Evolutionary conservation across 1,284 basidiomycete genomes (phyloP).

Genomic region (Sparassis latifolia): DNA sequence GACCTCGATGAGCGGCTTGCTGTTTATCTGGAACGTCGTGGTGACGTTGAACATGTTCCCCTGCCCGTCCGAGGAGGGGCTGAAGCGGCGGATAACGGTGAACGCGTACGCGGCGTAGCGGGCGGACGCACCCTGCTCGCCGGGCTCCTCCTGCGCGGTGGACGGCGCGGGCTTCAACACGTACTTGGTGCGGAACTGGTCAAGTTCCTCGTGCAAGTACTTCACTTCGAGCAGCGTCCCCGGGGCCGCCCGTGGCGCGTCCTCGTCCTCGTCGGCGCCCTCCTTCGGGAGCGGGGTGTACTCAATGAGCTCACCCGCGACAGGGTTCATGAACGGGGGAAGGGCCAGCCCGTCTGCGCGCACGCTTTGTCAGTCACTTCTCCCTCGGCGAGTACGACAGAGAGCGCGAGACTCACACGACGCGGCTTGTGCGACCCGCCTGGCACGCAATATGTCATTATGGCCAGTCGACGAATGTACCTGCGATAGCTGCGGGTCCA

Average conservation of each 20-base stretch:
- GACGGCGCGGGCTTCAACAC: conserved; percentile 12
- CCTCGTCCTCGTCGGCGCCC: conserved; percentile 9
- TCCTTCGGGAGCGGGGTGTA: conserved; percentile 7
- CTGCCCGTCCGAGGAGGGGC: conserved; percentile 16
- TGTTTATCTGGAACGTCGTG: conserved; percentile 42
- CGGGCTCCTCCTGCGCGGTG: too few relatives aligned
- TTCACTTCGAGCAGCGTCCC: conserved; percentile 23
- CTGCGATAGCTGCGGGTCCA: too few relatives aligned
- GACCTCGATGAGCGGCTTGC: conserved; percentile 44
- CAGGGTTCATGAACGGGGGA: conserved; percentile 8
- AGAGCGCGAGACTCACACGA: too few relatives aligned
- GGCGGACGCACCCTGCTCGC: too few relatives aligned
- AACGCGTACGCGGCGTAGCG: conserved; percentile 26
- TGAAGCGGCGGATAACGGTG: conserved; percentile 24
- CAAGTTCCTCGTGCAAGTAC: conserved; percentile 22
- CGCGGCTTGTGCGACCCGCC: too few relatives aligned
- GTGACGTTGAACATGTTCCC: conserved; percentile 20
- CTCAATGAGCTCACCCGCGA: conserved; percentile 15
- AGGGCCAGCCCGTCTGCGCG: neutral
- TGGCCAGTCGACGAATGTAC: too few relatives aligned
- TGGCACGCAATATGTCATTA: too few relatives aligned
- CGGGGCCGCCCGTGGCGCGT: conserved; percentile 17
- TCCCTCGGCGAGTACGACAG: too few relatives aligned
- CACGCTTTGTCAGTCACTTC: neutral
- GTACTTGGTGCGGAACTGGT: conserved; percentile 21